A percentile compares a stretch with the other conserved stretches of the same genome.
These are phyloP conservation scores for Ampelocalamus luodianensis DNA, from an alignment of 176 grass and related monocot species.

Conservation along the genomic window DNA sequence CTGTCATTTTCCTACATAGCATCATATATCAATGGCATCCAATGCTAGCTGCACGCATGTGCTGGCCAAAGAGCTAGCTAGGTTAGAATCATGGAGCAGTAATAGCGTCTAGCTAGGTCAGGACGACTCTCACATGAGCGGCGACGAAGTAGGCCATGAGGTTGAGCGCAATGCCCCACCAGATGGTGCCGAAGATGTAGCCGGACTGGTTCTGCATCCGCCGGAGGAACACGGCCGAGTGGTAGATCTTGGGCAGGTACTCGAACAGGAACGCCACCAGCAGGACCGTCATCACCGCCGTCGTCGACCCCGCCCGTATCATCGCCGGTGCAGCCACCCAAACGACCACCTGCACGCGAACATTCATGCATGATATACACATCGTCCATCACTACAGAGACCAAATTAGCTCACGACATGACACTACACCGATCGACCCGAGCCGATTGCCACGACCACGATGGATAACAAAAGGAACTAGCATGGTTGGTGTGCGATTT, in stretches of 20 bases:
- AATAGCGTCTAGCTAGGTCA: background rate
- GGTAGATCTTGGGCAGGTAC: slow-evolving; percentile 93
- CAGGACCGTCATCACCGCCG: slow-evolving; percentile 73
- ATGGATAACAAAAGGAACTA: background rate
- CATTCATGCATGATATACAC: no score
- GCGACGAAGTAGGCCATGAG: slow-evolving; percentile 97
- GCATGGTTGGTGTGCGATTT: background rate
- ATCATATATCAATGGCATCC: background rate
- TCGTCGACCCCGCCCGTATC: slow-evolving; percentile 64
- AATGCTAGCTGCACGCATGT: background rate
- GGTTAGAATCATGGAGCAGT: background rate
- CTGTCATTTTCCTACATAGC: background rate
- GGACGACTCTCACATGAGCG: slow-evolving; percentile 67
- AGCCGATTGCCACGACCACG: background rate
- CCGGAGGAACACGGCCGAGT: slow-evolving; percentile 70
- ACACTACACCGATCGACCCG: background rate
- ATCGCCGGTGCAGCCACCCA: slow-evolving; percentile 82
- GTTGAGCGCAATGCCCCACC: slow-evolving; percentile 88
- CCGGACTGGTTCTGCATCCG: slow-evolving; percentile 70
- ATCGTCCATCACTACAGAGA: background rate
- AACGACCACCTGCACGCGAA: slow-evolving; percentile 49
- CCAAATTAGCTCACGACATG: background rate
- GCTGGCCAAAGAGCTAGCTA: background rate
- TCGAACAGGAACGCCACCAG: slow-evolving; percentile 71
- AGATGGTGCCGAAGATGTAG: slow-evolving; percentile 84